phyloP scores from a whole-genome alignment of 768 basidiomycete genomes.

The Russula abietina region DNA sequence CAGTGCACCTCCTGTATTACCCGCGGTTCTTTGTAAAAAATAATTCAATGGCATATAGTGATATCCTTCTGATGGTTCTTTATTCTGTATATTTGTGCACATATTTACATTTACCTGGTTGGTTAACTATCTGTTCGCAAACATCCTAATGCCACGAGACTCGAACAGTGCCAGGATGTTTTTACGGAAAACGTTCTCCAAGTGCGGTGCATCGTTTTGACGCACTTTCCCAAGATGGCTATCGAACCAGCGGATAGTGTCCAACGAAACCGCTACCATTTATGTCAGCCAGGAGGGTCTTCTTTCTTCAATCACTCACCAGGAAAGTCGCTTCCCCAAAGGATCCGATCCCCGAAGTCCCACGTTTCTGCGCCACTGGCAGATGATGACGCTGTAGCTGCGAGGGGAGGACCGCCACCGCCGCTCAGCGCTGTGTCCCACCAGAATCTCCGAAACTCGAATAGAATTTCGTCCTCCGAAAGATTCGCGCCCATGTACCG shows the following conservation, averaged over 20 bases:
- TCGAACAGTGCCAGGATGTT: conserved; percentile 51
- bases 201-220: conserved; percentile 33
- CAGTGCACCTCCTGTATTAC: not conserved
- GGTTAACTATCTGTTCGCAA: not conserved
- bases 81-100: too few relatives aligned
- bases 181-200: conserved; percentile 40
- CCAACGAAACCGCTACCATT: conserved; percentile 19
- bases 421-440: conserved; percentile 68
- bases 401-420: conserved; percentile 41
- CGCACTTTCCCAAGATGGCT: conserved; percentile 25
- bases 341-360: conserved; percentile 43
- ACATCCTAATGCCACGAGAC: conserved; percentile 11
- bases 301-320: conserved; percentile 36
- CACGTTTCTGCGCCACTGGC: conserved; percentile 51
- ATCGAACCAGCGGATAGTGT: conserved; percentile 53
- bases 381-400: conserved; percentile 27
- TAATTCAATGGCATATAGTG: not conserved
- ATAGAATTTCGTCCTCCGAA: conserved; percentile 56
- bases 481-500: conserved; percentile 63
- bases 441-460: conserved; percentile 67
- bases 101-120: too few relatives aligned
- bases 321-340: conserved; percentile 76
- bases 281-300: not conserved
- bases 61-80: not conserved
- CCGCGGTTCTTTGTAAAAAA: not conserved